phyloP scores from a whole-genome alignment of 768 basidiomycete species.

The Hydnomerulius pinastri region DNA sequence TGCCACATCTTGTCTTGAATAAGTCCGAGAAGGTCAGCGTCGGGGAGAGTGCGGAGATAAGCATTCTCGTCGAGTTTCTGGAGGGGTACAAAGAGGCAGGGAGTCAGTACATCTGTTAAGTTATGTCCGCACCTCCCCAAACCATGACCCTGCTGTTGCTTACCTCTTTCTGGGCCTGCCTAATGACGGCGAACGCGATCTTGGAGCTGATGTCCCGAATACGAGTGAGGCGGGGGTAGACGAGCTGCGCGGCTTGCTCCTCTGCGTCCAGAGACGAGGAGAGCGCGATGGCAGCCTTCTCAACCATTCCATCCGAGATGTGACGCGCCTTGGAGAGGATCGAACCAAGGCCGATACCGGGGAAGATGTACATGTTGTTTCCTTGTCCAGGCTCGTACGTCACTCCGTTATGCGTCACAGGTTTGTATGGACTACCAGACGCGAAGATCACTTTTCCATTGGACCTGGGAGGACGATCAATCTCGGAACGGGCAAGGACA shows the following conservation, averaged over 20 bases:
- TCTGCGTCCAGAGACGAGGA: conserved; percentile 56
- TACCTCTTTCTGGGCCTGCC: conserved; percentile 65
- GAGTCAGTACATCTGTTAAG: background rate
- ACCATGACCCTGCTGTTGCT: conserved; percentile 15
- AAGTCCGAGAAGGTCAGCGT: conserved; percentile 48
- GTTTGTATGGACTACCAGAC: conserved; percentile 68
- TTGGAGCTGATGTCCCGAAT: conserved; percentile 66
- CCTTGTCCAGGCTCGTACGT: conserved; percentile 69
- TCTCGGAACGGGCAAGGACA: background rate
- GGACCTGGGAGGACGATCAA: conserved; percentile 44
- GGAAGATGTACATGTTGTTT: conserved; percentile 79
- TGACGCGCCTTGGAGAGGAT: conserved; percentile 58
- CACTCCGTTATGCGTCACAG: conserved; percentile 49
- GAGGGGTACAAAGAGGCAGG: conserved; percentile 1
- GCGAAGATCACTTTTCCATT: conserved; percentile 70
- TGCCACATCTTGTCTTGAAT: conserved; percentile 61
- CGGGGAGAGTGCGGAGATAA: conserved; percentile 48
- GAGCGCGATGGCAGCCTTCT: conserved; percentile 63
- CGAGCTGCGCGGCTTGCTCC: conserved; percentile 53
- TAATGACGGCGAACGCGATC: conserved; percentile 64
- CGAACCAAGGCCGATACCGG: conserved; percentile 61
- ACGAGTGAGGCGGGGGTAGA: conserved; percentile 70
- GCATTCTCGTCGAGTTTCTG: conserved; percentile 48
- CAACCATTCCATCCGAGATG: conserved; percentile 71
- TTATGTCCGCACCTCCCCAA: background rate